These are phyloP conservation scores for Coemansia sp. DNA, from an alignment of 192 early-diverging fungal species.

Conservation along the genomic window DNA sequence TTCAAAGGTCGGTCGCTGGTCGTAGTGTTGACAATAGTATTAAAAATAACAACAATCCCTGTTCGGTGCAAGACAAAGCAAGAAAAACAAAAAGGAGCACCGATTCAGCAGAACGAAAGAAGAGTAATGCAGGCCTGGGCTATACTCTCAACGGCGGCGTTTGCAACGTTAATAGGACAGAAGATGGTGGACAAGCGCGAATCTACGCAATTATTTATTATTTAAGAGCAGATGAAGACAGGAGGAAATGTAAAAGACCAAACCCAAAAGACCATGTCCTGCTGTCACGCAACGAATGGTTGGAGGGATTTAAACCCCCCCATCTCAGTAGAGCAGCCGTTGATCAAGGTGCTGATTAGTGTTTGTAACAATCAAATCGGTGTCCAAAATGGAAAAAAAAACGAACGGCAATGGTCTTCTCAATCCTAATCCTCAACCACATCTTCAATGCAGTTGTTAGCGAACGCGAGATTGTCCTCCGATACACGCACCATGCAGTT, in stretches of 20 bases:
- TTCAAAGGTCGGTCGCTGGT: background rate
- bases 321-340: background rate
- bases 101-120: background rate
- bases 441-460: too few species aligned
- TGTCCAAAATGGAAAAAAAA: too few species aligned
- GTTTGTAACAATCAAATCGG: background rate
- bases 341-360: background rate
- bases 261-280: background rate
- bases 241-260: background rate
- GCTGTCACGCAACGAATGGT: constrained; percentile 2
- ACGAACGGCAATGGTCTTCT: too few species aligned
- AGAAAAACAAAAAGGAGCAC: background rate
- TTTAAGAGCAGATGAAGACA: constrained; percentile 4
- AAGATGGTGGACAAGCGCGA: background rate
- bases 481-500: constrained; percentile 38
- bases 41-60: too few species aligned
- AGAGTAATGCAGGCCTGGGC: background rate
- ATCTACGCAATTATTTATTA: background rate
- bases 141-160: background rate
- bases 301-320: background rate
- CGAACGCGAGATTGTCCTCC: constrained; percentile 21
- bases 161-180: background rate
- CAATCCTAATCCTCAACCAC: too few species aligned
- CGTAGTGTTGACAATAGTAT: background rate
- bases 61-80: background rate